Base-by-base conservation (phyloP, 2,329 filamentous ascomycete species). In the Ophiocordyceps camponoti-floridani region DNA sequence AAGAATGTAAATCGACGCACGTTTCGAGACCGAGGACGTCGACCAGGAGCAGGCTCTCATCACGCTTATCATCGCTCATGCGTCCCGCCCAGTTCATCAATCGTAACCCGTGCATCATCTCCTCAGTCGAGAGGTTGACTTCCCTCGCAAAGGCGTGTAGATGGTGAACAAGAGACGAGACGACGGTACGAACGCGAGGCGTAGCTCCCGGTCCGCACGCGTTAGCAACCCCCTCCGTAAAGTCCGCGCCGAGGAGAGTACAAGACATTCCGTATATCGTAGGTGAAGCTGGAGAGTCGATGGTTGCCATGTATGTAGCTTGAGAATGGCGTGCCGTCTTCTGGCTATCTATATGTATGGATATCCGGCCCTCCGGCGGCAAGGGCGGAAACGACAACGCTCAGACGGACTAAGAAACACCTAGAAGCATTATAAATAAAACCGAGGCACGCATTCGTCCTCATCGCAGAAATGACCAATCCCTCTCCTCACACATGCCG, bases 61-160 rank as follows among this genome's bases (percentile, higher is more conserved):
- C 86, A 44, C 83, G 71, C 54, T 72, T 77, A 50, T 75, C 69
- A 46, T 73, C 70, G 58, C 73, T 81, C 63, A 82, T 79, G 63
- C 82, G 73, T 50, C 82, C 82, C 43, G 82, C 74, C 52, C 71
- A 69, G 51, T 66, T 68, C 49, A 62, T 77, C 65, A 59, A 66
- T 49, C 61, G 69, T 28, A 86, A 76, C 42, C 78, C 84, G 9
- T 72, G 65, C 63, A 83, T 73, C 84, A 82, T 88, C 65, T 91
- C 84, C 46, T 82, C 80, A n/a, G 76, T 70, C 8, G 82, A 88
- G 47, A 91, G 74, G 58, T 87, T 75, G 49, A 84, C 77, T 59
- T 91, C 84, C 42, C 83, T 78, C 37, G 79, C 77, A 60, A 89
- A 89, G 62, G 86, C 83, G 63, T 91, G 84, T 46, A 89, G 68